Base-by-base conservation (phyloP, 2,329 filamentous ascomycete species). In the Didymella exigua region DNA sequence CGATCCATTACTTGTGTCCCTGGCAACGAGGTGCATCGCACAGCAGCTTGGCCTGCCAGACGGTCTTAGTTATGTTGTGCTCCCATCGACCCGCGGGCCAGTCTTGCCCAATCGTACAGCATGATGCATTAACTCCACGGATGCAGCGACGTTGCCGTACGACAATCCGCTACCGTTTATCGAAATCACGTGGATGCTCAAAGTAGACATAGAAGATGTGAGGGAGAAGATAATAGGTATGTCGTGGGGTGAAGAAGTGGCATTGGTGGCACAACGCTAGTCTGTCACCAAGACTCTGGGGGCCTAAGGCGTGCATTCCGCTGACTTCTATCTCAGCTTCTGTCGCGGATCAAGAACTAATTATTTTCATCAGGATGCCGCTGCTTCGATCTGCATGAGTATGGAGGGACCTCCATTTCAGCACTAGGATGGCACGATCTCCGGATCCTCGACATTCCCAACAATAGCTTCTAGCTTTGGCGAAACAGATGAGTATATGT, bases 51-150 rank as follows among this genome's bases (percentile, higher is more conserved):
- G 37, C 31, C 29, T 24, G 37, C 44, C 30, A 19, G 16, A 42
- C 27, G 34, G 41, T 27, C 41, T 50, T 55, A 46, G 36, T 41
- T 14, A 43, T 60, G 61, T 57, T 34, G 60, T 61, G 65, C 59
- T 31, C 44, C 55, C 58, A 49, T 37, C 42, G 41, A 57, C 48
- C 60, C 51, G 53, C 43, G 40, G 46, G 46, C 56, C 46, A 51
- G 54, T 56, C 44, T 49, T 44, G 53, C 51, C 56, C 53, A 58
- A 63, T 61, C 42, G 37, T 53, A 67, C 57, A 48, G 47, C 59
- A 61, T 60, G 59, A 53, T 49, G 53, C 45, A 27, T 44, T 24
- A 49, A 43, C 56, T 59, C 47, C 50, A 45, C 34, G 34, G 48
- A 56, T 37, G 49, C 45, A 56, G 52, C 56, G 46, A 54, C 50